Base-by-base conservation (phyloP, 495 filamentous ascomycete genomes). In the Xylaria bambusicola region DNA sequence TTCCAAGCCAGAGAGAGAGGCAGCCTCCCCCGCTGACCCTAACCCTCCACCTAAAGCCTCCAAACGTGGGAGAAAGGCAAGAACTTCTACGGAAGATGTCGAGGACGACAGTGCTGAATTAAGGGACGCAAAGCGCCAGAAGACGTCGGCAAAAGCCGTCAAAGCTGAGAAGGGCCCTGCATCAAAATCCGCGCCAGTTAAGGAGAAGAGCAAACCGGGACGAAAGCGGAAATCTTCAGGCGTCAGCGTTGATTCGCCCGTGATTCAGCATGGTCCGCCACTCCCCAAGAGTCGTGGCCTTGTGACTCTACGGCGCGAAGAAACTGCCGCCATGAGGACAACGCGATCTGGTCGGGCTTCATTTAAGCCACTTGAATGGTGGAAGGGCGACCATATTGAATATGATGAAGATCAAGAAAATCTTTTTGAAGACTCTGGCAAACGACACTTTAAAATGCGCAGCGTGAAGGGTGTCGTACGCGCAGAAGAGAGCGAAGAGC, bases 301-400 rank as follows among this genome's bases (percentile, higher is more conserved):
- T 3, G 82, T 89, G 54, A 87, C 91, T 53, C 76, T 88, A 52
- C 89, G 90, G 46, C 83, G 85, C 50, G 87, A 91, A 64, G 84
- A 80, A 0, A 78, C 80, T 41, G 66, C 71, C 27, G 77, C 72
- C 50, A 66, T 75, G 67, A 66, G 62, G 38, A 79, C 71, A 21
- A 84, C 84, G 21, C 77, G 82, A 17, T 84, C 80, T 6, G 82
- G 82, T 10, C 75, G 81, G 17, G 76, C 69, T 20, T 82, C 78
- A 13, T 82, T 92, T 55, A 84, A 88, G 60, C 94, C 94, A 6
- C 71, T 97, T n/a, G 84, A 87, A 36, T 93, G 79, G 69, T 98
- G 94, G 94, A 85, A 84, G 52, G 90, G 91, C 55, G 94, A 98
- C 67, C 83, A 83, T 23, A 80, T 88, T 53, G 80, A 91, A 2